Conservation (phyloP, 2,329 filamentous ascomycete species). For the Tolypocladium capitatum region DNA sequence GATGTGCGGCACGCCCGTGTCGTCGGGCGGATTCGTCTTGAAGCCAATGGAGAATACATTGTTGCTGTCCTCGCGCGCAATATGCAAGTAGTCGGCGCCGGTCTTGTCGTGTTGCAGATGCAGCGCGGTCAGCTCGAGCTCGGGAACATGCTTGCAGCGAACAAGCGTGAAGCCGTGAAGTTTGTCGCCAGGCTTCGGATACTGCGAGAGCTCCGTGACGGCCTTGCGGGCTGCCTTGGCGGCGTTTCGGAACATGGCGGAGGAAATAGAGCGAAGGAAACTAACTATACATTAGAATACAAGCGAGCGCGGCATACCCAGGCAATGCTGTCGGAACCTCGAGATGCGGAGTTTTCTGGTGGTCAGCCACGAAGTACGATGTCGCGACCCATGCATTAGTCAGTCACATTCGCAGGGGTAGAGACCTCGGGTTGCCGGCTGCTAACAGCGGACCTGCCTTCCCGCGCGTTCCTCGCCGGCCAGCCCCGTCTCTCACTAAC, state of each 20-base stretch:
- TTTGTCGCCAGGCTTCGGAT: slow-evolving; percentile 69
- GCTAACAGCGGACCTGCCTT: not conserved
- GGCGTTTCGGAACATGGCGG: slow-evolving; percentile 38
- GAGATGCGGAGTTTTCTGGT: not conserved
- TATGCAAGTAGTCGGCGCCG: slow-evolving; percentile 88
- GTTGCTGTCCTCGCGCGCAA: slow-evolving; percentile 89
- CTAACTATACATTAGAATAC: not conserved
- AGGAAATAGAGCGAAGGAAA: not conserved
- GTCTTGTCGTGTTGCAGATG: slow-evolving; percentile 91
- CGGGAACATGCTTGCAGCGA: slow-evolving; percentile 81
- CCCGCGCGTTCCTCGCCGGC: not conserved
- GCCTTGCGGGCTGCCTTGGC: slow-evolving; percentile 43
- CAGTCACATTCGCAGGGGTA: not conserved
- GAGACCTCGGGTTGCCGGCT: not conserved
- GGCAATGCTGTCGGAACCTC: not conserved
- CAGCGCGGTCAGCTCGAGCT: slow-evolving; percentile 82
- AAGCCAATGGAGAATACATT: slow-evolving; percentile 99
- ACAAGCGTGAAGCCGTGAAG: slow-evolving; percentile 89
- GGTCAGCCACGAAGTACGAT: not conserved
- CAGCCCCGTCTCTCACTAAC: slow-evolving; percentile 1
- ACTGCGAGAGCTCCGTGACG: slow-evolving; percentile 61
- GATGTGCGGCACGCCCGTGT: slow-evolving; percentile 92
- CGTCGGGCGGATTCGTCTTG: slow-evolving; percentile 96
- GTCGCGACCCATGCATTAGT: slow-evolving; percentile 2
- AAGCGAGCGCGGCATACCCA: not conserved